Percentiles rank a stretch among this genome's conserved stretches.
Evolutionary conservation across 169 alveolate species (phyloP).

Genomic region (Cardiosporidium cionae): DNA sequence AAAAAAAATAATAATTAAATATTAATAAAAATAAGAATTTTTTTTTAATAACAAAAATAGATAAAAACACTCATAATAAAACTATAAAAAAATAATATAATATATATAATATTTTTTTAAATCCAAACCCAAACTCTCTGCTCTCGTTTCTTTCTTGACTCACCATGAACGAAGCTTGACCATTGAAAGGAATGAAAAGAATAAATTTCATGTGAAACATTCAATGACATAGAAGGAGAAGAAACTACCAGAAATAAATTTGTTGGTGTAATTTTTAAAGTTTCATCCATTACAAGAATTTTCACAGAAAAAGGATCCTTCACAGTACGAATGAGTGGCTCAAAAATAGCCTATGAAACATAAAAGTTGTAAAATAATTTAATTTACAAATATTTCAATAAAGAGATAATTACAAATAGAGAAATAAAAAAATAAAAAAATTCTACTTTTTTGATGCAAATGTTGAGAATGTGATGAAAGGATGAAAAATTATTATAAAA

Average conservation of each 20-base stretch:
- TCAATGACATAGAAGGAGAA: slow-evolving; percentile 40
- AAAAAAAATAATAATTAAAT: background rate
- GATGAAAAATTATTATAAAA: too few relatives aligned
- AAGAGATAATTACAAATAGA: too few relatives aligned
- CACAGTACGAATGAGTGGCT: background rate
- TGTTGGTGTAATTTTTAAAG: background rate
- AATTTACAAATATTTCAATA: too few relatives aligned
- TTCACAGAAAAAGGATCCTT: background rate
- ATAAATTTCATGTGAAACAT: slow-evolving; percentile 15
- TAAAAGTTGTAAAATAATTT: too few relatives aligned
- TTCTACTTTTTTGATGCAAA: too few relatives aligned
- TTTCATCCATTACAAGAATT: background rate
- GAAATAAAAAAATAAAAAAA: too few relatives aligned
- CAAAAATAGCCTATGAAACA: too few relatives aligned
- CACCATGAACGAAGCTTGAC: too few relatives aligned
- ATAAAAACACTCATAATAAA: background rate
- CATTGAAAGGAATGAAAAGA: slow-evolving; percentile 46
- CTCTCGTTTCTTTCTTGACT: background rate
- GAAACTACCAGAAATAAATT: slow-evolving; percentile 31
- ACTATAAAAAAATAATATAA: background rate
- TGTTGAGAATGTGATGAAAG: too few relatives aligned
- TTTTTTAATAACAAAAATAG: background rate
- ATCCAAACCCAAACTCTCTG: background rate
- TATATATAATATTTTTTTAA: background rate
- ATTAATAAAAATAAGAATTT: background rate